Evolutionary conservation across 1,284 basidiomycete genomes (phyloP), one percentile per base, ranked within the genome.

Genomic region (Malassezia globosa): DNA sequence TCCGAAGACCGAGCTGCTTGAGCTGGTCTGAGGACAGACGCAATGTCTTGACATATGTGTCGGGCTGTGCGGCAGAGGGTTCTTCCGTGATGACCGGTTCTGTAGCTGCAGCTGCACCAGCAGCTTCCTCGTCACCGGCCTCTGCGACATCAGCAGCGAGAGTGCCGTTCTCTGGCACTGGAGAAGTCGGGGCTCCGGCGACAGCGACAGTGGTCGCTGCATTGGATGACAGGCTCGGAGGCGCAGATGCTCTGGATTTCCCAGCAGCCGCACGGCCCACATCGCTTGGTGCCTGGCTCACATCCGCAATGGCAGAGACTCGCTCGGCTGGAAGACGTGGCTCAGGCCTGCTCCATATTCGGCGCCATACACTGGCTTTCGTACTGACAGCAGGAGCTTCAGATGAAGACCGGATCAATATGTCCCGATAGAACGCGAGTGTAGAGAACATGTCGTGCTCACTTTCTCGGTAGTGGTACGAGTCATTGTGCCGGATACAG

Each of bases 11-110:
- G 21, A 97, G 77, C 38, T 61, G 60, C 47, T 68, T 69, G 49
- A 87, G 77, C 72, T 88, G 85, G 58, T 86, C 84, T 5, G 84
- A 86, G 0, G 85, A 83, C 40, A 88, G 72, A 3, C 94, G 80
- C 47, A 99, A 73, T 0, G 94, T 92, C 77, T 99, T 99, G 18
- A 86, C 90, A 67, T 82, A 97, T 42, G 78, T 77, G 64, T 79
- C 81, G 60, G 77, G 78, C 55, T 25, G 40, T 14, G 45, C 31
- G 14, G 40, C 19, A 11, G 33, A 21, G 10, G 35, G 8, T 11
- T 7, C 13, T 2, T 14, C 5, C n/a, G n/a, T n/a, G n/a, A n/a
- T n/a, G n/a, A n/a, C n/a, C 4, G 37, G 18, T 23, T 29, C 25
- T 25, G 18, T 33, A 18, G 10, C 26, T 8, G 25, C 7, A 3